These are phyloP conservation scores for Lycium ferocissimum DNA, from an alignment of 257 asterid genomes.

Conservation along the genomic window DNA sequence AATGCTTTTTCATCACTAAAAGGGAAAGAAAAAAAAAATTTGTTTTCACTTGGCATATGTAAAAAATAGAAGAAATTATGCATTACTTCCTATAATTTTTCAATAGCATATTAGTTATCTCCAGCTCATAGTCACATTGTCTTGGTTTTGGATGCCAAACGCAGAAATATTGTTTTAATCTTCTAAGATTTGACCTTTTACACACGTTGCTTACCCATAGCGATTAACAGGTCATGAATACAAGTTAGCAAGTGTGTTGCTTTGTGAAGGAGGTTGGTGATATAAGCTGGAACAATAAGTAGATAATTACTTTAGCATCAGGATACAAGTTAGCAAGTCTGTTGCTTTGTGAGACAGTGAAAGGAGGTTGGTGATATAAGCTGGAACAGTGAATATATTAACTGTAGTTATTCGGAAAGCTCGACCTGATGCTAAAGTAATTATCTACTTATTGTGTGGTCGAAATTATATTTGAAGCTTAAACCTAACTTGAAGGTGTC, in stretches of 20 bases:
- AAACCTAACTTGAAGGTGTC: too few relatives aligned
- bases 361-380: constrained; percentile 19
- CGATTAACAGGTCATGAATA: neutral
- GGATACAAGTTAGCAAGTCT: neutral
- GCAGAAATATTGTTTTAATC: neutral
- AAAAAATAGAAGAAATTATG: neutral
- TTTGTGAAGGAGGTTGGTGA: neutral
- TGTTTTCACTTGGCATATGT: neutral
- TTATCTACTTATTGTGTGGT: neutral
- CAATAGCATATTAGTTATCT: neutral
- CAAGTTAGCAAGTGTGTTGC: neutral
- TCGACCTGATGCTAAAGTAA: neutral
- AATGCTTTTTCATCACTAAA: too few relatives aligned
- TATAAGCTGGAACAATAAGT: constrained; percentile 11
- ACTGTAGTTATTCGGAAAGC: neutral
- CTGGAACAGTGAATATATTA: neutral
- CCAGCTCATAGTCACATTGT: neutral
- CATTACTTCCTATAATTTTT: neutral
- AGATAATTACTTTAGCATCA: neutral
- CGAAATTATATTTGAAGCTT: too few relatives aligned
- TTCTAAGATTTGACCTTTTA: neutral
- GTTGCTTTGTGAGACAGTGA: neutral
- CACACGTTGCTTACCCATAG: neutral
- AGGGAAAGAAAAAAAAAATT: neutral
- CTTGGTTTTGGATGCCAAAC: constrained; percentile 3